A percentile compares a stretch with the other conserved stretches of the same genome.
phyloP scores from a whole-genome alignment of 129 eudicot genomes.

The Deinandra increscens region DNA sequence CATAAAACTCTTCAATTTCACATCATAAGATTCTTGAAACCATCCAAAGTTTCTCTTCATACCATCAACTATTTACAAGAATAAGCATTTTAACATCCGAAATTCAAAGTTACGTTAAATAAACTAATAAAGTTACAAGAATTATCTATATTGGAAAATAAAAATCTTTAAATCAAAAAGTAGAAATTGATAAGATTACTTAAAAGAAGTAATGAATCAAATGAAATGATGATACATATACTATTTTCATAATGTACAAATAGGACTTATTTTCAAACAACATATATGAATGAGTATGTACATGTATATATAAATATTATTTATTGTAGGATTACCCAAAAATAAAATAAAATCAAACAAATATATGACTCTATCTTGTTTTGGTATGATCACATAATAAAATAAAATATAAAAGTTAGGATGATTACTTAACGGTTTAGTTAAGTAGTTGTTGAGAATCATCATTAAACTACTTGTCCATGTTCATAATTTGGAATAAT shows the following conservation, averaged over 20 bases:
- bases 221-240: neutral
- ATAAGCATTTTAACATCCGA: no score
- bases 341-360: neutral
- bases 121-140: neutral
- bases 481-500: conserved; percentile 20
- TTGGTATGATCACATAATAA: conserved; percentile 8
- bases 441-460: conserved; percentile 37
- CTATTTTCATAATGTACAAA: neutral
- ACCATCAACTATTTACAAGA: no score
- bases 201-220: neutral
- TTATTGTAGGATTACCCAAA: no score
- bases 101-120: neutral
- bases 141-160: neutral
- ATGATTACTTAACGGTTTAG: conserved; percentile 32
- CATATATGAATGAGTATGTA: neutral
- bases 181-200: neutral
- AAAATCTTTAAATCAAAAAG: neutral
- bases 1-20: no score
- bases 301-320: neutral
- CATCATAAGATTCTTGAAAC: no score
- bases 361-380: neutral
- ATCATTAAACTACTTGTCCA: conserved; percentile 33
- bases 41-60: no score
- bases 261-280: neutral
- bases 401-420: neutral